A percentile compares a stretch with the other conserved stretches of the same genome.
phyloP scores from a whole-genome alignment of 2,329 filamentous ascomycete genomes.

The Pestalotiopsis sp. region DNA sequence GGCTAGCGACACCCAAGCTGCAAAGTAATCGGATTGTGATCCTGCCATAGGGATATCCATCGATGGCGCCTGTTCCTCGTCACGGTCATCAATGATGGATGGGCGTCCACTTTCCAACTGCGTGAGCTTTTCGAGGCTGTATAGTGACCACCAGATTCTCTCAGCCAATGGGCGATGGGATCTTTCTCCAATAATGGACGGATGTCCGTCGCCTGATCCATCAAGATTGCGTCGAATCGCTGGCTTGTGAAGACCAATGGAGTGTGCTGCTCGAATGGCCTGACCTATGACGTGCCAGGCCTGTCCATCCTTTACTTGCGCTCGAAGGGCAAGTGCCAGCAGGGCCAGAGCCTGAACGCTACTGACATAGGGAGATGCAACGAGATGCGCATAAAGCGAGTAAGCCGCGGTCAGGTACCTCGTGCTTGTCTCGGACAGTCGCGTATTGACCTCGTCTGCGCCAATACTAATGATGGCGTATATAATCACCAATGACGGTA shows the following conservation, averaged over 20 bases:
- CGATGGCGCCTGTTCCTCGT: constrained; percentile 13
- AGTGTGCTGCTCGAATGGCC: constrained; percentile 27
- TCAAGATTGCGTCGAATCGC: not conserved
- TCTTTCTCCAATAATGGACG: not conserved
- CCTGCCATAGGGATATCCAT: not conserved
- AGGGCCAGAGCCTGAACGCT: constrained; percentile 26
- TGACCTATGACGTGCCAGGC: constrained; percentile 29
- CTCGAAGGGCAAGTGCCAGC: constrained; percentile 20
- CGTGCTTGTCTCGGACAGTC: constrained; percentile 16
- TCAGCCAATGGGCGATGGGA: not conserved
- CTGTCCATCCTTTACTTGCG: constrained; percentile 25
- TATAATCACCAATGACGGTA: constrained; percentile 16
- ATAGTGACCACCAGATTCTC: constrained; percentile 24
- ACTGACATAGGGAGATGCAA: constrained; percentile 20
- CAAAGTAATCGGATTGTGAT: constrained; percentile 16
- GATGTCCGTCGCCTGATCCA: not conserved
- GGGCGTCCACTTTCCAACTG: constrained; percentile 28
- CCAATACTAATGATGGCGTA: constrained; percentile 24
- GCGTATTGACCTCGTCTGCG: constrained; percentile 19
- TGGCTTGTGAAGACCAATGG: constrained; percentile 25
- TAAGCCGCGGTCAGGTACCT: constrained; percentile 21
- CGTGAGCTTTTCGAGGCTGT: constrained; percentile 25
- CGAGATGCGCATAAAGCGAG: constrained; percentile 23
- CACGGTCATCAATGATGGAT: constrained; percentile 23
- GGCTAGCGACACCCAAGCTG: constrained; percentile 19